These are phyloP conservation scores for Sicyos baderoa DNA, from an alignment of 306 rosid genomes.

Conservation along the genomic window DNA sequence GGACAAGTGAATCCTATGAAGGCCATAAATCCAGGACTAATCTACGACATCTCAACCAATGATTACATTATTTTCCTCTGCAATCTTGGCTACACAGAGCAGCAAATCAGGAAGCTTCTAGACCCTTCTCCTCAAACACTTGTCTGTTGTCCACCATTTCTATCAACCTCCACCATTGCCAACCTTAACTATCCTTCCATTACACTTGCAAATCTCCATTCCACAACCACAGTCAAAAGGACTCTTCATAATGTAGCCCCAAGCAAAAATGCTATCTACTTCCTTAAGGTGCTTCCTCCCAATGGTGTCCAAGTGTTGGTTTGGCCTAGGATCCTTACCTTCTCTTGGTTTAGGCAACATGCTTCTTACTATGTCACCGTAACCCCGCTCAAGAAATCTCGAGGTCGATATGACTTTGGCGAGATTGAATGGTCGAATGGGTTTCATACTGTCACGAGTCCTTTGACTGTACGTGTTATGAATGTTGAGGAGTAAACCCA, in stretches of 20 bases:
- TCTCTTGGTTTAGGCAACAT: slow-evolving; percentile 32
- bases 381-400: slow-evolving; percentile 25
- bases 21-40: slow-evolving; percentile 42
- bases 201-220: slow-evolving; percentile 32
- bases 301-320: slow-evolving; percentile 31
- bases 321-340: slow-evolving; percentile 38
- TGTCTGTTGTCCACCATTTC: slow-evolving; percentile 4
- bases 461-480: slow-evolving; percentile 25
- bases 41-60: slow-evolving; percentile 34
- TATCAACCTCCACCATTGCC: background rate
- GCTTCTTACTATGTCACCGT: slow-evolving; percentile 26
- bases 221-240: slow-evolving; percentile 31
- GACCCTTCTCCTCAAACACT: slow-evolving; percentile 5
- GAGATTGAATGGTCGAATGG: slow-evolving; percentile 43
- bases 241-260: slow-evolving; percentile 35
- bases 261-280: slow-evolving; percentile 28
- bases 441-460: slow-evolving; percentile 33
- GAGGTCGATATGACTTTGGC: slow-evolving; percentile 39
- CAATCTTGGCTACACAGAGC: slow-evolving; percentile 35
- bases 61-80: slow-evolving; percentile 40
- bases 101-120: slow-evolving; percentile 29
- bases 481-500: background rate
- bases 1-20: slow-evolving; percentile 40
- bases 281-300: slow-evolving; percentile 26
- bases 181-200: slow-evolving; percentile 42